phyloP scores from a whole-genome alignment of 306 rosid genomes.

The Dalbergia cochinchinensis region DNA sequence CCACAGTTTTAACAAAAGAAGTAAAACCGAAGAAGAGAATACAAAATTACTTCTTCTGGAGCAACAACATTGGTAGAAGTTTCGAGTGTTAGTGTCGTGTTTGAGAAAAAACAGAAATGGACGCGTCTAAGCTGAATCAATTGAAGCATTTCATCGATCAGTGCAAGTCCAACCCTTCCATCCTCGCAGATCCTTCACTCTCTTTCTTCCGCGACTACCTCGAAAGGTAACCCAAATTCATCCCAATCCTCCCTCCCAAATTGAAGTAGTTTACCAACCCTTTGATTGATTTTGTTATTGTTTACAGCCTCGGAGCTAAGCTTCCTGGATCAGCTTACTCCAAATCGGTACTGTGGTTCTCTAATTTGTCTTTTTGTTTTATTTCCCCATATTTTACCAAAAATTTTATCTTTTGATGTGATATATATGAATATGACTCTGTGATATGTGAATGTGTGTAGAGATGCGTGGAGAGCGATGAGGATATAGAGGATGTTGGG shows the following conservation, averaged over 20 bases:
- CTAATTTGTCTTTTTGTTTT: neutral
- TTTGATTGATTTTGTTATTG: neutral
- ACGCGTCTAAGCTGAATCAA: slow-evolving; percentile 66
- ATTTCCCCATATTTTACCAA: neutral
- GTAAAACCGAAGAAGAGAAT: neutral
- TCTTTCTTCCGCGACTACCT: slow-evolving; percentile 93
- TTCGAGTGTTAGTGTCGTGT: neutral
- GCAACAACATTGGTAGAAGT: neutral
- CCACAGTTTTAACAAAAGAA: neutral
- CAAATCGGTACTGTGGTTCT: slow-evolving; percentile 62
- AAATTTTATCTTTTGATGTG: neutral
- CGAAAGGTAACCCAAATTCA: slow-evolving; percentile 58
- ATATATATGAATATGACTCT: neutral
- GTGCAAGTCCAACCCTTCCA: slow-evolving; percentile 80
- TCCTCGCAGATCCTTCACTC: slow-evolving; percentile 81
- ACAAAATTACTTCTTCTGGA: neutral
- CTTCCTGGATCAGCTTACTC: slow-evolving; percentile 64
- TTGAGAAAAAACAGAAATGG: slow-evolving; percentile 50
- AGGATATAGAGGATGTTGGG: slow-evolving; percentile 61
- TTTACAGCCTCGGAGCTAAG: slow-evolving; percentile 73
- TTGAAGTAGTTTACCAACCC: neutral
- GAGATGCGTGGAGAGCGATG: slow-evolving; percentile 74
- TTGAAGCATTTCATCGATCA: slow-evolving; percentile 79
- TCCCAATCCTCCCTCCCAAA: neutral
- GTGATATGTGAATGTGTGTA: neutral